A percentile compares a stretch with the other conserved stretches of the same genome.
phyloP scores from a whole-genome alignment of 352 stramenopile species.

The Phytophthora melonis region DNA sequence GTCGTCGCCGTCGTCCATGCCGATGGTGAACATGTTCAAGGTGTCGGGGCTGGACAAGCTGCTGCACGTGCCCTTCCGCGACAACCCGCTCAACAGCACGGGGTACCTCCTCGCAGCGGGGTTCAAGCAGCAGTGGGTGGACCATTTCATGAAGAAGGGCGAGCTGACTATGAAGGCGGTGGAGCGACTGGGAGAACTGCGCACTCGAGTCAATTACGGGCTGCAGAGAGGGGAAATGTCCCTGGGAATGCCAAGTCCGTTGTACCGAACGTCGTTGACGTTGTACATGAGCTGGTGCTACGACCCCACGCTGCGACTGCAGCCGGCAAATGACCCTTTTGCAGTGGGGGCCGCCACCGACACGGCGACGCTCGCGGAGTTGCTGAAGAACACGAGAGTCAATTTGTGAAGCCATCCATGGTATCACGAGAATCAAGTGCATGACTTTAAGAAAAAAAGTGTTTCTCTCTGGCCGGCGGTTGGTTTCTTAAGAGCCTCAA shows the following conservation, averaged over 20 bases:
- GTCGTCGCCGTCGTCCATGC: background rate
- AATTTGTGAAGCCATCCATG: background rate
- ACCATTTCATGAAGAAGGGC: slow-evolving; percentile 32
- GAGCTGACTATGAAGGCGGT: background rate
- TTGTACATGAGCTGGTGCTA: slow-evolving; percentile 40
- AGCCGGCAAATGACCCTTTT: background rate
- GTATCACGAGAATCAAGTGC: too few relatives aligned
- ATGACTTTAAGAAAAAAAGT: too few relatives aligned
- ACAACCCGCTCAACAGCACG: slow-evolving; percentile 26
- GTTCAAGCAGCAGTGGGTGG: slow-evolving; percentile 29
- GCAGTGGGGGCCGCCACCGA: background rate
- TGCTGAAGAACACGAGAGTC: background rate
- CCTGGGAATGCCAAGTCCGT: slow-evolving; percentile 16
- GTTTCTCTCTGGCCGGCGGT: too few relatives aligned
- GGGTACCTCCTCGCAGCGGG: slow-evolving; percentile 16
- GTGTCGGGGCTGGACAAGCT: slow-evolving; percentile 22
- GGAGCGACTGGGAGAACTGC: slow-evolving; percentile 3
- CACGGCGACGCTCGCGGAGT: background rate
- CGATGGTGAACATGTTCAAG: slow-evolving; percentile 5
- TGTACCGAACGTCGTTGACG: slow-evolving; percentile 22
- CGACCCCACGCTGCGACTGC: slow-evolving; percentile 21
- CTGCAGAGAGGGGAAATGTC: slow-evolving; percentile 28
- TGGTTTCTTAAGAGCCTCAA: too few relatives aligned
- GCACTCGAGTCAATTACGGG: slow-evolving; percentile 20
- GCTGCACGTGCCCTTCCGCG: slow-evolving; percentile 25